phyloP scores from a whole-genome alignment of 805 yeast species.

The Candida khao-thaluensis region DNA sequence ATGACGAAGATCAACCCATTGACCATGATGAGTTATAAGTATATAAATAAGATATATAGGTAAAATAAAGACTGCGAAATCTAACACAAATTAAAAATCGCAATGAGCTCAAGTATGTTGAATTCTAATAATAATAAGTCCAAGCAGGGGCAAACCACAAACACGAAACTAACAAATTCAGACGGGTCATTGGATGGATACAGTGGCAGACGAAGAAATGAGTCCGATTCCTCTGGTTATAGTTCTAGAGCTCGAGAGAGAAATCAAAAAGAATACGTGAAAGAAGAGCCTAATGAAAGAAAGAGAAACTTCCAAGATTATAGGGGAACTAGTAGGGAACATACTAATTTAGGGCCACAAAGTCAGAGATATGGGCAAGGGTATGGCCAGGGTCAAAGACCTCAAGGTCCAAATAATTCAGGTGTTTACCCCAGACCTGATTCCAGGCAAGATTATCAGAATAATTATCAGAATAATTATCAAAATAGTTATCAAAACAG shows the following conservation, averaged over 20 bases:
- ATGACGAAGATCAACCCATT: constrained; percentile 6
- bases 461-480: constrained; percentile 5
- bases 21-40: constrained; percentile 24
- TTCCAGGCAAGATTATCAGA: constrained; percentile 2
- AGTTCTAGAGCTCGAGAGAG: constrained; percentile 8
- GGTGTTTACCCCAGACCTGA: not conserved
- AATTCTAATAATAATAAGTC: not conserved
- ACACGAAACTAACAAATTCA: constrained; percentile 4
- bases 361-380: constrained; percentile 4
- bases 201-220: constrained; percentile 7
- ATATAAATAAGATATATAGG: not conserved
- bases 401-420: constrained; percentile 13
- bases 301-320: constrained; percentile 17
- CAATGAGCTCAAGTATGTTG: constrained; percentile 5
- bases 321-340: not conserved
- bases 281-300: constrained; percentile 9
- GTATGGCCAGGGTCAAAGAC: not conserved
- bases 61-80: not conserved
- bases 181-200: constrained; percentile 9
- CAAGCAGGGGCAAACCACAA: not conserved
- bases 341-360: not conserved
- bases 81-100: not conserved
- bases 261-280: not conserved
- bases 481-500: constrained; percentile 5
- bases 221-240: constrained; percentile 2